Evolutionary conservation across 352 stramenopile species (phyloP), one percentile per base, ranked within the genome.

Genomic region (Globisporangium emineosum): DNA sequence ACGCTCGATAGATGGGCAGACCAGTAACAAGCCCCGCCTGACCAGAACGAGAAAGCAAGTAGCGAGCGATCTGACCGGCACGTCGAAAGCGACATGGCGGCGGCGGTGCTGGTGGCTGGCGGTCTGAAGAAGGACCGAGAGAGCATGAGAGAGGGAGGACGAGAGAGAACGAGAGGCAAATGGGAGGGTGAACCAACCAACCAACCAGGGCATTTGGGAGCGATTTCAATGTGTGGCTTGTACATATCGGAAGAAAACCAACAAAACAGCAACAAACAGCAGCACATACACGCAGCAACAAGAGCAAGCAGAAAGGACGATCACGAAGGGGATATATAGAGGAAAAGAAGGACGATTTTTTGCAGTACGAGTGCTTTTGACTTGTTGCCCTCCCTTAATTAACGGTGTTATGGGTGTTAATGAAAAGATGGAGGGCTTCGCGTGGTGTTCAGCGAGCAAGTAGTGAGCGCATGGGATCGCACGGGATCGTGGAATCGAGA

Each of bases 1-100:
- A 89, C 81, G 27, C 71, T 94, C 33, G 82, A 90, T 56, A 64
- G 71, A 45, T 77, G 83, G 73, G 61, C 72, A 19, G 61, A 60
- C 35, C 61, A 72, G 23, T 62, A 68, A 43, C 57, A 58, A 47
- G 7, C 19, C 15, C 10, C 21, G 1, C 3, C 43, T 10, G 29
- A 13, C 21, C 23, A 54, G 50, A 25, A 27, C 57, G 10, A 52
- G 33, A 50, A 52, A 53, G 43, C 42, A 57, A 27, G 27, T 19
- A n/a, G n/a, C n/a, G n/a, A n/a, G n/a, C n/a, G n/a, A n/a, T n/a
- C n/a, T n/a, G n/a, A n/a, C n/a, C n/a, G n/a, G n/a, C n/a, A n/a
- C n/a, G n/a, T n/a, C n/a, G n/a, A n/a, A n/a, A n/a, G n/a, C n/a
- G n/a, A n/a, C n/a, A n/a, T n/a, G n/a, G n/a, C n/a, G n/a, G n/a